Evolutionary conservation across 257 asterid genomes (phyloP), one percentile per base, ranked within the genome.

Genomic region (Perilla frutescens): DNA sequence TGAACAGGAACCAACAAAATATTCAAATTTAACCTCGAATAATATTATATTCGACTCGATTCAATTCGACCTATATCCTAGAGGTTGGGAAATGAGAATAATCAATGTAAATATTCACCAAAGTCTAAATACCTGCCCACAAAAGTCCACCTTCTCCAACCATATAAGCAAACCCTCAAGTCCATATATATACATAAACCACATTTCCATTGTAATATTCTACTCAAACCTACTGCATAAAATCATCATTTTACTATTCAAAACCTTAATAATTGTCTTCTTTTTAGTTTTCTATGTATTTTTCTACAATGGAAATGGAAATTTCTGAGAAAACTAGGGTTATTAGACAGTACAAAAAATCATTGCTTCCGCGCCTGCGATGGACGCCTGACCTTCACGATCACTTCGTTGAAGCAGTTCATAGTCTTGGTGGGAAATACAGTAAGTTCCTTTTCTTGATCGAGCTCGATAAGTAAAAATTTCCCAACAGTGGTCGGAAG

Each of bases 331-430:
- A 41, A 43, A 2, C 45, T 76, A 84, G 81, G 77, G 81, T 32
- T 32, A 55, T 80, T 29, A 77, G 87, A 66, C 69, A 73, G 50
- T 86, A 86, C 76, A 62, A 29, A 12, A 83, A 82, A 68, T 79
- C 88, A 1, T 36, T 71, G 7, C 43, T 63, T 56, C 85, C 88
- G 7, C 85, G 90, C 5, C 66, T 86, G 1, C 83, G 81, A 32
- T 84, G 88, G 90, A 81, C 88, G 15, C 79, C 90, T 0, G 81
- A 84, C 49, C 87, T 86, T 20, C 90, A 86, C 8, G 49, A 36
- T 8, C 81, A 34, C 63, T 86, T 86, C 31, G 83, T 79, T 32
- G 62, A 74, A 41, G 88, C 80, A 13, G 84, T 86, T 53, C 76
- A 55, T 1, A 63, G 41, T 11, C 88, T 83, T 8, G 90, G 88